Percentiles rank a stretch among this genome's conserved stretches.
These are phyloP conservation scores for Pseudogymnoascus sp. DNA, from an alignment of 2,329 filamentous ascomycete species.

Conservation along the genomic window DNA sequence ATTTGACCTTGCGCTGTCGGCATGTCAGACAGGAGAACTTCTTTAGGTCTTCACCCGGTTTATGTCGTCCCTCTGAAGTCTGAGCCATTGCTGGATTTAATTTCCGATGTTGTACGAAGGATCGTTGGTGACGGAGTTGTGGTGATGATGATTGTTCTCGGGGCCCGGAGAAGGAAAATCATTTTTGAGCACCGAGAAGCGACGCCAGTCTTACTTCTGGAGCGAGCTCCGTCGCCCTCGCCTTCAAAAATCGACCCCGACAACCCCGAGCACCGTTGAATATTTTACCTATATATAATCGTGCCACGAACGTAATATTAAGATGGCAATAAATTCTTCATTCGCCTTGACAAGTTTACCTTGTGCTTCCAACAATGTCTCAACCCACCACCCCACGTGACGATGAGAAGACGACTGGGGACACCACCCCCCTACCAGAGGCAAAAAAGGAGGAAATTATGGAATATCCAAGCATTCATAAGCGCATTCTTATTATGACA, in stretches of 20 bases:
- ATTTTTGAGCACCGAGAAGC: constrained; percentile 20
- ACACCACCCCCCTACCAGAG: constrained; percentile 6
- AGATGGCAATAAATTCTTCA: background rate
- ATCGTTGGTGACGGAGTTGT: background rate
- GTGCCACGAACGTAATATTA: background rate
- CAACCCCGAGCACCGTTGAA: background rate
- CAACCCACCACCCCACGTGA: background rate
- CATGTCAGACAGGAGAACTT: constrained; percentile 29
- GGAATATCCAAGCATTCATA: constrained; percentile 16
- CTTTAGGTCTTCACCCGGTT: constrained; percentile 10
- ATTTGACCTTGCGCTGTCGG: constrained; percentile 35
- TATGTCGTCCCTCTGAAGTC: background rate
- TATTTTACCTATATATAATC: background rate
- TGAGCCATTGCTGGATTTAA: background rate
- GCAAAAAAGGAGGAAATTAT: background rate
- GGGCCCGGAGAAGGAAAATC: constrained; percentile 15
- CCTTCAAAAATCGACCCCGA: background rate
- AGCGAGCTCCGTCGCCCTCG: background rate
- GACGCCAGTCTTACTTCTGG: background rate
- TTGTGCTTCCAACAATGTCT: constrained; percentile 11
- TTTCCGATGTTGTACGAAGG: background rate
- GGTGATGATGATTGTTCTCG: constrained; percentile 11
- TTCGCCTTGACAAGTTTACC: background rate
- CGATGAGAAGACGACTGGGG: constrained; percentile 12
- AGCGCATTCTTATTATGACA: constrained; percentile 20